phyloP scores from a whole-genome alignment of 495 filamentous ascomycete species.

The Podospora tetraspora region DNA sequence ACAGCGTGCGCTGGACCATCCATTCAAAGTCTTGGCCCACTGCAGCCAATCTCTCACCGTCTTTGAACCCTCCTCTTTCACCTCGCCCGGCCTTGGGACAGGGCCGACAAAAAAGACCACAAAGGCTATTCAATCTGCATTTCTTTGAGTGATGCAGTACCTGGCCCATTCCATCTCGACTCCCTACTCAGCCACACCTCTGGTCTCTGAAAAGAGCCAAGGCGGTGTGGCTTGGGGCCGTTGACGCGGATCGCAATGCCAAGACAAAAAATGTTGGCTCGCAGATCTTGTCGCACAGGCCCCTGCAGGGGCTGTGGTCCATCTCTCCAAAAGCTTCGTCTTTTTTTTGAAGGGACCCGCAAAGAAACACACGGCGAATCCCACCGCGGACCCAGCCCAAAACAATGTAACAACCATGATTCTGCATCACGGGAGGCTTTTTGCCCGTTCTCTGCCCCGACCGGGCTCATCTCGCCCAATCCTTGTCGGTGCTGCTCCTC shows the following conservation, averaged over 20 bases:
- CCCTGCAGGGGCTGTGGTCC: background rate
- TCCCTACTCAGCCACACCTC: background rate
- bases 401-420: slow-evolving; percentile 31
- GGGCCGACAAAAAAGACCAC: background rate
- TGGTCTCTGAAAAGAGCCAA: background rate
- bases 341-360: background rate
- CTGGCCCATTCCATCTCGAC: background rate
- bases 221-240: background rate
- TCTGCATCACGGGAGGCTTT: slow-evolving; percentile 25
- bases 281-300: background rate
- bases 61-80: background rate
- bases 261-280: background rate
- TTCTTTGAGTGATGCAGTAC: background rate
- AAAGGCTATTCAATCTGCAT: background rate
- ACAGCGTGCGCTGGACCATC: no score
- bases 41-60: background rate
- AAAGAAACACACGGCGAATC: background rate
- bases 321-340: background rate
- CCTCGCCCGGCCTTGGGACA: background rate
- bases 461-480: slow-evolving; percentile 13
- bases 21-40: background rate
- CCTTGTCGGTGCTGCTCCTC: background rate
- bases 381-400: background rate
- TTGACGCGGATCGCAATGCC: background rate
- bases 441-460: slow-evolving; percentile 26